phyloP scores from a whole-genome alignment of 352 stramenopile species.

The Phytopythium kandeliae region DNA sequence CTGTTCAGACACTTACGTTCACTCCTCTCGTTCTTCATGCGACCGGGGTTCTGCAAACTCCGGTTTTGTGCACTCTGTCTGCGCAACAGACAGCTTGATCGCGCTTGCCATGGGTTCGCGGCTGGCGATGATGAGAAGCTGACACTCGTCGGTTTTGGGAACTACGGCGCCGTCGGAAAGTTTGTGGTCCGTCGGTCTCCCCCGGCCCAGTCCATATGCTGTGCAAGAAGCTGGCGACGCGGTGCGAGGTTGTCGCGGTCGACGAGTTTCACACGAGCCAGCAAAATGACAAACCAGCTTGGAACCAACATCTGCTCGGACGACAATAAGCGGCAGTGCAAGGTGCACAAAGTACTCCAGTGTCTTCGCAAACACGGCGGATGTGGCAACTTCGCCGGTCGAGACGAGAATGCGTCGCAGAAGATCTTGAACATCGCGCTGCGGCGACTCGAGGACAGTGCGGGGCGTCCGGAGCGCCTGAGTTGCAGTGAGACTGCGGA shows the following conservation, averaged over 20 bases:
- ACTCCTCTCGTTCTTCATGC: not conserved
- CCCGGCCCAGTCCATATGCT: constrained; percentile 1
- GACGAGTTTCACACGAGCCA: constrained; percentile 6
- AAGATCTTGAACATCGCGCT: constrained; percentile 2
- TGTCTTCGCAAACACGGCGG: constrained; percentile 4
- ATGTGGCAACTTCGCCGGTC: not conserved
- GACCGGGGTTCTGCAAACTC: not conserved
- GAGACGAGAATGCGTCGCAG: constrained; percentile 4
- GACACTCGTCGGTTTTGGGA: constrained; percentile 3
- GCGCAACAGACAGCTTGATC: not conserved
- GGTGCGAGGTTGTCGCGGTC: constrained; percentile 10
- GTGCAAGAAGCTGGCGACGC: constrained; percentile 1
- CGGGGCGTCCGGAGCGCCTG: too few species aligned
- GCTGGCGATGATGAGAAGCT: not conserved
- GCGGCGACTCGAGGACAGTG: too few species aligned
- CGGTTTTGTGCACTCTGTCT: not conserved
- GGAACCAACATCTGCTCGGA: not conserved
- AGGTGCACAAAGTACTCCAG: constrained; percentile 9
- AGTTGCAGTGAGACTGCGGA: too few species aligned
- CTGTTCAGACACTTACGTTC: not conserved
- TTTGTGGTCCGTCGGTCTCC: not conserved
- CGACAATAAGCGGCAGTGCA: not conserved
- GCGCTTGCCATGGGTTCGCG: not conserved
- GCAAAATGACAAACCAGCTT: not conserved
- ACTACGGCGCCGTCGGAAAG: constrained; percentile 2